Conservation (phyloP, 1,284 basidiomycete genomes). For the Ganoderma boninense region DNA sequence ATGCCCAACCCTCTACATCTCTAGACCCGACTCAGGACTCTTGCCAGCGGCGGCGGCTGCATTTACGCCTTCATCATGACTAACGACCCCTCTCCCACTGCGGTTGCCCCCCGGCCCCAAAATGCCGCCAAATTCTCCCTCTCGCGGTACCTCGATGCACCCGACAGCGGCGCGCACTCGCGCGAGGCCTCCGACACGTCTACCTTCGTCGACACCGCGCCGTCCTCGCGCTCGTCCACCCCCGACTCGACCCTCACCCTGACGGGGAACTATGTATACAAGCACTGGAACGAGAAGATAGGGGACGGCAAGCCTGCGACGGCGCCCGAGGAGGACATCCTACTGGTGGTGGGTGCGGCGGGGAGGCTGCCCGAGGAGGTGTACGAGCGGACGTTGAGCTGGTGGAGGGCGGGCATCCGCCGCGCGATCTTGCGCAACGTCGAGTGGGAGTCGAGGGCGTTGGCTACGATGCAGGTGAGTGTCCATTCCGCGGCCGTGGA, state of each 20-base stretch:
- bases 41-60: background rate
- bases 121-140: conserved; percentile 9
- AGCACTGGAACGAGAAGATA: conserved; percentile 23
- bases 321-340: background rate
- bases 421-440: conserved; percentile 66
- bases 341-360: conserved; percentile 36
- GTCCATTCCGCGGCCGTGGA: background rate
- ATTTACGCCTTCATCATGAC: conserved; percentile 20
- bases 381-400: conserved; percentile 69
- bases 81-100: conserved; percentile 20
- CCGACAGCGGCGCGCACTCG: conserved; percentile 5
- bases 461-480: conserved; percentile 79
- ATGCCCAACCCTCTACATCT: conserved; percentile 11
- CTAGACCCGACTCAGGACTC: conserved; percentile 13
- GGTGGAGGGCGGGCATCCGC: conserved; percentile 77
- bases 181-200: conserved; percentile 18
- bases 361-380: conserved; percentile 57
- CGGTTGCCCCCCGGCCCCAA: conserved; percentile 13
- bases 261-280: conserved; percentile 18
- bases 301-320: conserved; percentile 8
- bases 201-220: conserved; percentile 14
- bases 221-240: conserved; percentile 30
- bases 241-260: conserved; percentile 25
- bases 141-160: conserved; percentile 7
- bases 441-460: conserved; percentile 67